Percentiles rank a stretch among this genome's conserved stretches.
phyloP scores from a whole-genome alignment of 495 filamentous ascomycete species.

The Penicillium odoratum region DNA sequence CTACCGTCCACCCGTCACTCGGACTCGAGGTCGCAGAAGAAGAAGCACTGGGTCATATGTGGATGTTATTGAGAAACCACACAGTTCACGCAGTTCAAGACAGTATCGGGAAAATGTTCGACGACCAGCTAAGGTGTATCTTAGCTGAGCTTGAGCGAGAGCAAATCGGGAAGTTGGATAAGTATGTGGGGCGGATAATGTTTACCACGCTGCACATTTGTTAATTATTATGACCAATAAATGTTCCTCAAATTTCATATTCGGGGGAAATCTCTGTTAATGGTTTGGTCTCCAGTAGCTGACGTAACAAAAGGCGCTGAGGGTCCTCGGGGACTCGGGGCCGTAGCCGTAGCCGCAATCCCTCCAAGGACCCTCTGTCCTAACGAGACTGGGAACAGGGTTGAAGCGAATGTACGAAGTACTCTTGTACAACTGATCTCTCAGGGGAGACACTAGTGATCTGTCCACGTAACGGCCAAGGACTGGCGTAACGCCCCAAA shows the following conservation, averaged over 20 bases:
- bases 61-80: conserved; percentile 40
- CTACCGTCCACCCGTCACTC: conserved; percentile 23
- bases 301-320: neutral
- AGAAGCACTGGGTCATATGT: conserved; percentile 26
- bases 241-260: neutral
- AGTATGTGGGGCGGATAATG: neutral
- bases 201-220: too few species aligned
- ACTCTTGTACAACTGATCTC: neutral
- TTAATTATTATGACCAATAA: neutral
- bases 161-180: neutral
- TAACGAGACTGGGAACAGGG: neutral
- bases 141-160: conserved; percentile 13
- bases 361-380: neutral
- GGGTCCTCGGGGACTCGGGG: neutral
- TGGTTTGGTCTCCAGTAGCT: neutral
- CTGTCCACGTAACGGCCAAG: conserved; percentile 3
- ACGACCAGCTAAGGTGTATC: conserved; percentile 40
- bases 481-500: conserved; percentile 8
- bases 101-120: conserved; percentile 30
- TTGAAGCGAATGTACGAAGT: neutral
- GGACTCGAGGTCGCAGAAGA: conserved; percentile 17
- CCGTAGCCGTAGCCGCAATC: neutral
- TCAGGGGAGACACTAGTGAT: neutral
- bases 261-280: neutral
- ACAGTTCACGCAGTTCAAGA: conserved; percentile 12